phyloP scores from a whole-genome alignment of 202 grass and related monocot genomes.

The Cymbopogon flexuosus region DNA sequence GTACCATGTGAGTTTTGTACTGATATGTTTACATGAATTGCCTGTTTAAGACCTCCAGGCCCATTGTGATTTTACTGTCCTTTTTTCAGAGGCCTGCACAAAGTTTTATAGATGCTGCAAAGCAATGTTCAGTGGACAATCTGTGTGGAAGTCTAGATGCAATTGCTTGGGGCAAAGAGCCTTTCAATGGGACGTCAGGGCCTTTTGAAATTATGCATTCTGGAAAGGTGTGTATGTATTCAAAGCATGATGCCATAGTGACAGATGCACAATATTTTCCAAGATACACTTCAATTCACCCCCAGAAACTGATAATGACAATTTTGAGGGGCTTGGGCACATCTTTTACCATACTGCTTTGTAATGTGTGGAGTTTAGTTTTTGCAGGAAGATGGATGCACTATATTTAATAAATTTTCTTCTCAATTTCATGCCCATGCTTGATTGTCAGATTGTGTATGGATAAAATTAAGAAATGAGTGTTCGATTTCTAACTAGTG shows the following conservation, averaged over 20 bases:
- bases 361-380: conserved; percentile 21
- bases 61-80: conserved; percentile 25
- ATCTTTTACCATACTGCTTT: neutral
- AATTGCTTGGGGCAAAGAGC: conserved; percentile 84
- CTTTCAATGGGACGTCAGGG: conserved; percentile 61
- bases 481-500: neutral
- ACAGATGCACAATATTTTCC: neutral
- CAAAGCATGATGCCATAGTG: neutral
- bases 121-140: conserved; percentile 61
- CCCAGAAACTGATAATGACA: neutral
- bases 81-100: conserved; percentile 67
- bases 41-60: neutral
- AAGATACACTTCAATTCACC: neutral
- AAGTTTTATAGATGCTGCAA: conserved; percentile 81
- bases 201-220: conserved; percentile 70
- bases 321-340: neutral
- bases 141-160: conserved; percentile 71
- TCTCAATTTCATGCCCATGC: neutral
- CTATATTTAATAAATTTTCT: neutral
- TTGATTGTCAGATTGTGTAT: neutral
- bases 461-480: neutral
- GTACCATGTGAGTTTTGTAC: conserved; percentile 36
- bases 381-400: neutral
- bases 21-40: conserved; percentile 26
- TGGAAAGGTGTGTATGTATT: conserved; percentile 53